A percentile compares a stretch with the other conserved stretches of the same genome.
Conservation (phyloP, 805 yeast species). For the Yarrowia sp. region DNA sequence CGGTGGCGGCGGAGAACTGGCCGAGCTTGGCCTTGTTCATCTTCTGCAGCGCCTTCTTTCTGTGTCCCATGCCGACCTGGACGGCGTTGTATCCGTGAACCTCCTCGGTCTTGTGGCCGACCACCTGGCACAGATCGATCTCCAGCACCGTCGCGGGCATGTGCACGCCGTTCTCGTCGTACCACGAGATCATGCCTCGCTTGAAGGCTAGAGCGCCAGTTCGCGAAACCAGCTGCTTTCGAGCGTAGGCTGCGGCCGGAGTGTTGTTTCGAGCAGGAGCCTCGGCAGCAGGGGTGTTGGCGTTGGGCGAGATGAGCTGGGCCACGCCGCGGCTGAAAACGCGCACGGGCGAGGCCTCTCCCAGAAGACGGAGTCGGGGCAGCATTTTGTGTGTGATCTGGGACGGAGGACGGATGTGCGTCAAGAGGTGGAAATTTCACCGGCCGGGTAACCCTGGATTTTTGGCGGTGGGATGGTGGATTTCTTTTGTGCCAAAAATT, state of each 20-base stretch:
- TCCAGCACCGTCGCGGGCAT: constrained; percentile 85
- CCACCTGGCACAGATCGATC: constrained; percentile 83
- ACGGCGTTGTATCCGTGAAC: constrained; percentile 82
- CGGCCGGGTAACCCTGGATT: too few species aligned
- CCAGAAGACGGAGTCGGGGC: constrained; percentile 17
- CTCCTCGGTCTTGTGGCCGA: constrained; percentile 64
- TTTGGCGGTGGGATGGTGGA: background rate
- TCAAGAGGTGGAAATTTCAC: background rate
- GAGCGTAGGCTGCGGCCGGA: constrained; percentile 62
- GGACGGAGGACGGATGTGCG: too few species aligned
- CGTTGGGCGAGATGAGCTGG: constrained; percentile 39
- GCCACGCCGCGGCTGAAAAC: constrained; percentile 31
- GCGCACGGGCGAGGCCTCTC: constrained; percentile 12
- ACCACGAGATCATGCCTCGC: constrained; percentile 88
- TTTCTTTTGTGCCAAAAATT: background rate
- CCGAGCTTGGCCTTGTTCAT: constrained; percentile 66
- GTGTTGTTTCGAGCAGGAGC: constrained; percentile 62
- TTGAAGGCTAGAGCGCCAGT: constrained; percentile 84
- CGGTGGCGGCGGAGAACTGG: constrained; percentile 72
- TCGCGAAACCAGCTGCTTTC: constrained; percentile 71
- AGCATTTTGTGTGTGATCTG: background rate
- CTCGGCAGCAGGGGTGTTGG: constrained; percentile 39
- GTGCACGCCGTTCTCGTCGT: constrained; percentile 60
- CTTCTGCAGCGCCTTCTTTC: constrained; percentile 61
- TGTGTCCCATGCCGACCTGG: constrained; percentile 67